Evolutionary conservation across 2,329 filamentous ascomycete genomes (phyloP).

Genomic region (Aureobasidium sp.): DNA sequence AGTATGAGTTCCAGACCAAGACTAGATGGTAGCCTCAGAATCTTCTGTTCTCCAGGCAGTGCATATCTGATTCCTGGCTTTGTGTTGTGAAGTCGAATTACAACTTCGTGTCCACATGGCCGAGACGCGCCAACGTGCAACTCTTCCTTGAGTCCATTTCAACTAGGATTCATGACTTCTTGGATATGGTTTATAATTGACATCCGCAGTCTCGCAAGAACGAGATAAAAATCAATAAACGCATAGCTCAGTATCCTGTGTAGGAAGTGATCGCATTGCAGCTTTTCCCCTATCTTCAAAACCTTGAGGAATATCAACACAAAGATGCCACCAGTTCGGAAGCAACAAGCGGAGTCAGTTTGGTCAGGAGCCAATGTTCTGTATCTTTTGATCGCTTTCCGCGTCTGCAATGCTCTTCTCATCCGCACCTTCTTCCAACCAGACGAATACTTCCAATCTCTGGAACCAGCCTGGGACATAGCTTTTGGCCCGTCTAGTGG

Average conservation of each 20-base stretch:
- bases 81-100: background rate
- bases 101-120: background rate
- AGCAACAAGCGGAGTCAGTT: background rate
- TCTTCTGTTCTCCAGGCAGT: background rate
- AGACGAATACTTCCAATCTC: slow-evolving; percentile 92
- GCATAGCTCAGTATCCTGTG: background rate
- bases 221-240: background rate
- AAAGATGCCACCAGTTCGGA: background rate
- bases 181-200: background rate
- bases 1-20: background rate
- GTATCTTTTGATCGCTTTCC: slow-evolving; percentile 50
- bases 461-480: slow-evolving; percentile 88
- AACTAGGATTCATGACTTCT: background rate
- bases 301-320: background rate
- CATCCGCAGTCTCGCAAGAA: background rate
- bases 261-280: background rate
- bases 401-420: slow-evolving; percentile 69
- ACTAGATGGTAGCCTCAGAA: background rate
- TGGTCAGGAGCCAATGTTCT: slow-evolving; percentile 15
- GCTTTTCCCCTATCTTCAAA: background rate
- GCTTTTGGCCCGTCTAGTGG: slow-evolving; percentile 69
- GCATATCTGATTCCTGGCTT: no score
- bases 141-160: background rate
- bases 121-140: background rate
- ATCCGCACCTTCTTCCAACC: slow-evolving; percentile 93